Conservation (phyloP, 2,329 filamentous ascomycete species). For the Penicillium olsonii region DNA sequence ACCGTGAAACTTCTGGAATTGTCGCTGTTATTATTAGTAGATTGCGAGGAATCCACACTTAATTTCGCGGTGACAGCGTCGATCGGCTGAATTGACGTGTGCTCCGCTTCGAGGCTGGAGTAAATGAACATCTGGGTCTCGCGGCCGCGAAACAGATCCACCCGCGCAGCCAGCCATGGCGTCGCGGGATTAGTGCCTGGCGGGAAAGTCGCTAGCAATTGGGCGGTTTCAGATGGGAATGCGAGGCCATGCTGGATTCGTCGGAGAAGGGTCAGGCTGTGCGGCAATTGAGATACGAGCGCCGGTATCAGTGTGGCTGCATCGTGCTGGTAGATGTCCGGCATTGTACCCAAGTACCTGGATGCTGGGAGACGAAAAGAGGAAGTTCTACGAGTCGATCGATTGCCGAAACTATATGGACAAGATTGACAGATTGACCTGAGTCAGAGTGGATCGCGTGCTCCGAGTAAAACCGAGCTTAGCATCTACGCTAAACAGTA, state of each 20-base stretch:
- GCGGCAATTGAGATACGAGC: constrained; percentile 39
- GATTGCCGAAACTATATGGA: neutral
- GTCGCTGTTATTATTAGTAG: constrained; percentile 4
- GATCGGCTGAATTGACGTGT: constrained; percentile 23
- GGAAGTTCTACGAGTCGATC: too few relatives aligned
- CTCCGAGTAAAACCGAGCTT: constrained; percentile 1
- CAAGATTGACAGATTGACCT: neutral
- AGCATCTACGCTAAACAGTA: constrained; percentile 1
- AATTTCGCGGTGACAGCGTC: constrained; percentile 8
- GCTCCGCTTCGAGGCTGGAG: constrained; percentile 40
- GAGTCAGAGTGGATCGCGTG: neutral
- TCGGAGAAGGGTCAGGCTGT: constrained; percentile 39
- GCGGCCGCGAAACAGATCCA: constrained; percentile 41
- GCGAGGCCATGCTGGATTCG: constrained; percentile 41
- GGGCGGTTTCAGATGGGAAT: constrained; percentile 34
- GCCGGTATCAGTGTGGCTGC: constrained; percentile 23
- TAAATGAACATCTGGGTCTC: constrained; percentile 47
- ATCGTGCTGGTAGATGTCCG: constrained; percentile 21
- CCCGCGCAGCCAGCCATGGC: constrained; percentile 44
- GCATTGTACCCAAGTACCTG: constrained; percentile 8
- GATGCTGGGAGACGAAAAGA: too few relatives aligned
- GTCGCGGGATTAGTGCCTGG: constrained; percentile 15
- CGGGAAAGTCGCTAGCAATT: constrained; percentile 37
- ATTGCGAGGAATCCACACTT: constrained; percentile 4
- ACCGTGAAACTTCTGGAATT: constrained; percentile 4